Percentiles rank a stretch among this genome's conserved stretches.
These are phyloP conservation scores for Clavaria fumosa DNA, from an alignment of 768 basidiomycete genomes.

Conservation along the genomic window DNA sequence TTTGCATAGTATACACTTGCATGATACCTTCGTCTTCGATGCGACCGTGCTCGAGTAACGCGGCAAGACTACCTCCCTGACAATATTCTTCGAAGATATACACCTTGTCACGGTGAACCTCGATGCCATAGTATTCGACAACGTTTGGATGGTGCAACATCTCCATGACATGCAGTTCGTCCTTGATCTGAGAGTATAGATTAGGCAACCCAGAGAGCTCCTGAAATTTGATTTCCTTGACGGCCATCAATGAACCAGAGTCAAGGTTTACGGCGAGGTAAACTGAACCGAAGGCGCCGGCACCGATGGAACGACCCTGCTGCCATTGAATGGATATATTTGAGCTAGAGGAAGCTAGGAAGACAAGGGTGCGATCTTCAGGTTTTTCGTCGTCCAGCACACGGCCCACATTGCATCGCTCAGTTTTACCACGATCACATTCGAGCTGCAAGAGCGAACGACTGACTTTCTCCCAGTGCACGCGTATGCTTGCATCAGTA, in stretches of 20 bases:
- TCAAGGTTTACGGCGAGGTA: constrained; percentile 96
- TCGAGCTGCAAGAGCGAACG: constrained; percentile 52
- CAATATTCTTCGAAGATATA: constrained; percentile 99
- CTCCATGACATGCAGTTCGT: constrained; percentile 96
- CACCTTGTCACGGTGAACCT: constrained; percentile 96
- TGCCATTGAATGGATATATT: constrained; percentile 97
- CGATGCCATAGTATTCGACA: constrained; percentile 97
- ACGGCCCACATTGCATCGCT: constrained; percentile 71
- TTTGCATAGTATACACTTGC: constrained; percentile 92
- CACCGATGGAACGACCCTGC: constrained; percentile 93
- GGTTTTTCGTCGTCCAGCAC: constrained; percentile 88
- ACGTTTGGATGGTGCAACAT: constrained; percentile 95
- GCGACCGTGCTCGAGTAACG: constrained; percentile 79
- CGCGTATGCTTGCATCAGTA: constrained; percentile 47
- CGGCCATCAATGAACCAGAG: constrained; percentile 92
- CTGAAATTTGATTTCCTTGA: constrained; percentile 97
- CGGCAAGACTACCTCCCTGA: constrained; percentile 84
- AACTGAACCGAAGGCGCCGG: constrained; percentile 99
- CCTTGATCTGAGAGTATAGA: constrained; percentile 83
- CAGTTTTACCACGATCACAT: constrained; percentile 38
- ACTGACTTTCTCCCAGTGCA: constrained; percentile 62
- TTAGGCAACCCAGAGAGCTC: constrained; percentile 80
- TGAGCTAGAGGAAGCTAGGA: constrained; percentile 88
- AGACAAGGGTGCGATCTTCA: constrained; percentile 87
- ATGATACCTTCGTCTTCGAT: constrained; percentile 96